These are phyloP conservation scores for Acacia melanoxylon DNA, from an alignment of 306 rosid genomes.

Conservation along the genomic window DNA sequence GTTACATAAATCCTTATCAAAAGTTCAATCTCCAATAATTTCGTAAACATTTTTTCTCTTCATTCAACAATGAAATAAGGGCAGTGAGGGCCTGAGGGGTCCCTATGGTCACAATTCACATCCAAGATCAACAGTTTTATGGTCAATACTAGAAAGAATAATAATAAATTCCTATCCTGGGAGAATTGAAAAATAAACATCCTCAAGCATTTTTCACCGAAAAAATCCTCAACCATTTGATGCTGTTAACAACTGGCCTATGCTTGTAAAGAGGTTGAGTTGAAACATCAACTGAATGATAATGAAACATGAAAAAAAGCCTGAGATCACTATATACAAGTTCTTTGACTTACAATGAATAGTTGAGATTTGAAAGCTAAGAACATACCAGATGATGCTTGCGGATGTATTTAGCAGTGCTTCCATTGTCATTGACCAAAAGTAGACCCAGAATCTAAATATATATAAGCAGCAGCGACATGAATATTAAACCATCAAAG, in stretches of 20 bases:
- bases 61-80: slow-evolving; percentile 10
- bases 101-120: slow-evolving; percentile 23
- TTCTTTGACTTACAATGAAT: slow-evolving; percentile 5
- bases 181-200: slow-evolving; percentile 18
- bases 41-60: slow-evolving; percentile 21
- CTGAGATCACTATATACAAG: background rate
- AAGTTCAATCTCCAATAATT: slow-evolving; percentile 17
- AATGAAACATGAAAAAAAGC: slow-evolving; percentile 19
- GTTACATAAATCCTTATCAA: slow-evolving; percentile 2
- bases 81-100: slow-evolving; percentile 10
- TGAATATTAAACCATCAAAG: slow-evolving; percentile 31
- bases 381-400: slow-evolving; percentile 91
- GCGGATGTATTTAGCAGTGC: slow-evolving; percentile 94
- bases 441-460: slow-evolving; percentile 90
- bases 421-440: slow-evolving; percentile 95
- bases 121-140: slow-evolving; percentile 17
- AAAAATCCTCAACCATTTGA: background rate
- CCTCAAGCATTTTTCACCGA: background rate
- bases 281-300: slow-evolving; percentile 32
- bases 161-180: slow-evolving; percentile 9
- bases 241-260: slow-evolving; percentile 19
- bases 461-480: slow-evolving; percentile 38
- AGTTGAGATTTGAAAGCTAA: slow-evolving; percentile 24
- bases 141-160: slow-evolving; percentile 8
- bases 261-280: slow-evolving; percentile 11